These are phyloP conservation scores for Dryadomyces quercus-mongolicae DNA, from an alignment of 2,329 filamentous ascomycete genomes.

Conservation along the genomic window DNA sequence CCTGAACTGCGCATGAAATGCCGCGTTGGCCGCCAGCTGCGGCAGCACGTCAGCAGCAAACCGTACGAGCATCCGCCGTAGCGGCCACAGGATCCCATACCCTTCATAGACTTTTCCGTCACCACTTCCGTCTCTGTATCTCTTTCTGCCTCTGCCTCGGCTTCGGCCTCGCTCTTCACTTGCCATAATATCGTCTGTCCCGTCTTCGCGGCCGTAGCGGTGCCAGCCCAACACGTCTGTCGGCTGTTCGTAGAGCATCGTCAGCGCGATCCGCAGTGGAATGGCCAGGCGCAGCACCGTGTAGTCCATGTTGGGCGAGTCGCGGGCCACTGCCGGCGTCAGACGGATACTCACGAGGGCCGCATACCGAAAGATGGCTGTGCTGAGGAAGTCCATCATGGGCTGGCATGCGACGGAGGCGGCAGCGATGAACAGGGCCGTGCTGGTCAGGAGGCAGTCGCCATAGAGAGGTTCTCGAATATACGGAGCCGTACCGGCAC, in stretches of 20 bases:
- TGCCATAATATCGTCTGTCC: no score
- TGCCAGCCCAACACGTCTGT: neutral
- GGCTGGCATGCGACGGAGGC: slow-evolving; percentile 12
- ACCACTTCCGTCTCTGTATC: no score
- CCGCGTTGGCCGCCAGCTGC: slow-evolving; percentile 12
- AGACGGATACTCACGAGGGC: neutral
- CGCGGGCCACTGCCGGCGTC: slow-evolving; percentile 8
- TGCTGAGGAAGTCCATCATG: slow-evolving; percentile 27
- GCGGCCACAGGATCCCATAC: slow-evolving; percentile 6
- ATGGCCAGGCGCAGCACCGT: slow-evolving; percentile 13
- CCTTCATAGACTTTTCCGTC: neutral
- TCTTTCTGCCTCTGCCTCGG: no score
- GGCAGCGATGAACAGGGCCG: slow-evolving; percentile 17
- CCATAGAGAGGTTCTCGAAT: slow-evolving; percentile 9
- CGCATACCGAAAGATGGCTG: slow-evolving; percentile 42
- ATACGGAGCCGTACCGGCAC: slow-evolving; percentile 9
- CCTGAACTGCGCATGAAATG: slow-evolving; percentile 11
- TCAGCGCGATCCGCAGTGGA: slow-evolving; percentile 13
- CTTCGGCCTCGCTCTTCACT: no score
- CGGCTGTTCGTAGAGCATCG: slow-evolving; percentile 16
- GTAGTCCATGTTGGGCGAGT: slow-evolving; percentile 26
- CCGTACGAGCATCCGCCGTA: slow-evolving; percentile 16
- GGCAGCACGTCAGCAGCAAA: slow-evolving; percentile 14
- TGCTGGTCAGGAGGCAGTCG: slow-evolving; percentile 12
- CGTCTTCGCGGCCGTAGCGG: neutral